Evolutionary conservation across 2,329 filamentous ascomycete genomes (phyloP), one percentile per base, ranked within the genome.

Genomic region (Paecilomyces dactylethromorphus): DNA sequence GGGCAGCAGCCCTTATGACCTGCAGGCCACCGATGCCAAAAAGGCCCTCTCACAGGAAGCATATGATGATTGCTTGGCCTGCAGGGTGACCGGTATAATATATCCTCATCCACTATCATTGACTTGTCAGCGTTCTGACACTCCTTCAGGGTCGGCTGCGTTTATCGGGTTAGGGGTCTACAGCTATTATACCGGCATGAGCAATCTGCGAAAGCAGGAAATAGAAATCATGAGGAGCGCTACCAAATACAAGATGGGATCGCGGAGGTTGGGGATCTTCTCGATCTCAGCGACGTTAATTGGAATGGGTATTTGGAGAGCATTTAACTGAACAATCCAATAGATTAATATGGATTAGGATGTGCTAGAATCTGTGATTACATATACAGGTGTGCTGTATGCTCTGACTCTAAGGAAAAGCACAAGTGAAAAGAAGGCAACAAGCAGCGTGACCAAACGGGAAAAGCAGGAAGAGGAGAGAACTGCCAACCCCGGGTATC

Each of bases 91-190:
- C 56, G 90, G 90, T 91, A 76, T 68, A 82, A 18, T 29, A 52
- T 15, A 15, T 10, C 6, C 10, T 26, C 50, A 7, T 12, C n/a
- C 21, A 18, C 15, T 35, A n/a, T 13, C 32, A 10, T 39, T 2
- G 39, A 45, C n/a, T 29, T 21, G 39, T 10, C 32, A 7, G 18
- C 26, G 8, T 32, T 54, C 53, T 32, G 32, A 54, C 21, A 13
- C 50, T 18, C 26, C 26, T 31, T 29, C 65, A 92, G 90, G 90
- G 52, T 87, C 88, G 68, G 82, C 86, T 45, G 88, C 89, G 0
- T 91, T 94, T 63, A 79, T 91, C 58, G 88, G 88, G 1, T 83
- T 93, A 15, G 90, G 86, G 3, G 86, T 81, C 1, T 94, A 92
- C 75, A 92, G 86, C 73, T 92, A 92, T 75, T 79, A 86, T 61